Conservation (phyloP, 176 grass and related monocot species). For the Phyllostachys edulis region DNA sequence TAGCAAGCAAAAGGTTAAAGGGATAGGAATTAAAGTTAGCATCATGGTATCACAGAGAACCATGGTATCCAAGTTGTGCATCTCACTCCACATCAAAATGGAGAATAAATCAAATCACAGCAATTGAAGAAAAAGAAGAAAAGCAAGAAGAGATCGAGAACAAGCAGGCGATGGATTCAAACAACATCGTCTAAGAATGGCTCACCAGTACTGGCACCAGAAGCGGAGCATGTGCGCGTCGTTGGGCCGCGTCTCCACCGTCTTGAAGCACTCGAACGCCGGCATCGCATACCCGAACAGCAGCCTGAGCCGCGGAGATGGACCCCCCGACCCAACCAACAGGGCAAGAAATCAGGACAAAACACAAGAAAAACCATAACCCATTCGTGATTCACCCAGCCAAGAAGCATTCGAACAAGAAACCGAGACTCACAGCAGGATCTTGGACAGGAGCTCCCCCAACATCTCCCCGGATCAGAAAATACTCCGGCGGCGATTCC, state of each 20-base stretch:
- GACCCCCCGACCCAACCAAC: not conserved
- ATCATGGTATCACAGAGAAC: constrained; percentile 26
- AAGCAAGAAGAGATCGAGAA: not conserved
- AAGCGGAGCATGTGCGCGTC: constrained; percentile 65
- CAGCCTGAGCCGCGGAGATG: constrained; percentile 32
- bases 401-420: not conserved
- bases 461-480: constrained; percentile 40
- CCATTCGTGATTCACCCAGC: not conserved
- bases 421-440: constrained; percentile 44
- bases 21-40: constrained; percentile 29
- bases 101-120: not conserved
- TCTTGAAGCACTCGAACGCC: constrained; percentile 93
- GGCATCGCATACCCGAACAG: constrained; percentile 86
- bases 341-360: not conserved
- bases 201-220: constrained; percentile 92
- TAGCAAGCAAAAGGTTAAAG: not conserved
- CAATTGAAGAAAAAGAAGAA: not conserved
- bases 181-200: not conserved
- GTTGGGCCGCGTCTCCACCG: constrained; percentile 58
- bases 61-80: constrained; percentile 25
- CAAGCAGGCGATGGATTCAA: not conserved
- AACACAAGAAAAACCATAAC: not conserved
- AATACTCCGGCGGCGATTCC: not conserved
- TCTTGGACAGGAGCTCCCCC: constrained; percentile 52
- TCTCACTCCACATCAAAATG: constrained; percentile 26